These are phyloP conservation scores for Pyrenochaeta sp. DNA, from an alignment of 2,329 filamentous ascomycete genomes.

Conservation along the genomic window DNA sequence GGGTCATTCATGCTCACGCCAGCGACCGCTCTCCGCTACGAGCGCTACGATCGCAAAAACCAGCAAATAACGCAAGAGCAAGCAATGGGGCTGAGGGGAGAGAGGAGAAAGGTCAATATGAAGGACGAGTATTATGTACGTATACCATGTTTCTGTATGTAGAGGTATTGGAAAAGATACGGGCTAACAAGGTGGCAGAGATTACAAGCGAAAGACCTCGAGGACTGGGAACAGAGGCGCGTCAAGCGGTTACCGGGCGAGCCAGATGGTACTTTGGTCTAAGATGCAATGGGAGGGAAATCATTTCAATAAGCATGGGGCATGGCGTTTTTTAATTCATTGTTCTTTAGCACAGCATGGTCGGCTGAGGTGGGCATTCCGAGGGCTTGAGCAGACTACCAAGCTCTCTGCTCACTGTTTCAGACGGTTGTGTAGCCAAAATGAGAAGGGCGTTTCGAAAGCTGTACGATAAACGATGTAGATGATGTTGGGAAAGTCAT, in stretches of 20 bases:
- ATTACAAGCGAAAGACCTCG: slow-evolving; percentile 86
- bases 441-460: not conserved
- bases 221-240: slow-evolving; percentile 96
- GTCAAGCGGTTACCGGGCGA: slow-evolving; percentile 91
- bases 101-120: slow-evolving; percentile 76
- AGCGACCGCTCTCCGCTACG: slow-evolving; percentile 91
- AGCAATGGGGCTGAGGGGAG: slow-evolving; percentile 80
- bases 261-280: slow-evolving; percentile 77
- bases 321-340: slow-evolving; percentile 5
- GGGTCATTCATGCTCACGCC: slow-evolving; percentile 95
- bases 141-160: slow-evolving; percentile 26
- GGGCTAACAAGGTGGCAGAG: slow-evolving; percentile 60
- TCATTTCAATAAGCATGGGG: slow-evolving; percentile 1
- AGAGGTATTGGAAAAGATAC: not conserved
- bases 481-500: not conserved
- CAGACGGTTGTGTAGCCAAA: too few relatives aligned
- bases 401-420: not conserved
- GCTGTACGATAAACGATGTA: not conserved
- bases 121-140: slow-evolving; percentile 87
- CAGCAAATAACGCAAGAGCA: slow-evolving; percentile 86
- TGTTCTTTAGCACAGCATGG: not conserved
- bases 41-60: slow-evolving; percentile 90
- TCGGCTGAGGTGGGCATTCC: not conserved
- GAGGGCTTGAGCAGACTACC: not conserved
- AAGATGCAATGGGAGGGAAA: not conserved